These are phyloP conservation scores for Stylosanthes scabra DNA, from an alignment of 331 rosid genomes.

Conservation along the genomic window DNA sequence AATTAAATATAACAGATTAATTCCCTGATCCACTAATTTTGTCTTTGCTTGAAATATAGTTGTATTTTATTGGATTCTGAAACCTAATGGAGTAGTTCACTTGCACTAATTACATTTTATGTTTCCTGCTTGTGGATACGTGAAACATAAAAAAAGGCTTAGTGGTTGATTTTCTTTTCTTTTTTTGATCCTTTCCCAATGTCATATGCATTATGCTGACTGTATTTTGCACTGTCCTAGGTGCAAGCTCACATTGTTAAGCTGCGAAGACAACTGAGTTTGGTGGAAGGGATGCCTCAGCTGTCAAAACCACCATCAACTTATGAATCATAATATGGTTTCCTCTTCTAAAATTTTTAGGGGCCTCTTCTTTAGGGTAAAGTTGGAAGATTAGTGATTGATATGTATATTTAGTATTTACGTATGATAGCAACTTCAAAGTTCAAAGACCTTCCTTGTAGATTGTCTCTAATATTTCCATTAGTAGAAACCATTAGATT, in stretches of 20 bases:
- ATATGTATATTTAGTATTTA: constrained; percentile 37
- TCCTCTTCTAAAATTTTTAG: constrained; percentile 22
- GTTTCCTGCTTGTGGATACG: too few relatives aligned
- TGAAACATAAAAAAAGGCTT: not conserved
- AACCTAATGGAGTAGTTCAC: not conserved
- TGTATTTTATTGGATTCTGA: constrained; percentile 26
- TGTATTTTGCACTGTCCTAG: constrained; percentile 52
- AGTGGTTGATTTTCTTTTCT: not conserved
- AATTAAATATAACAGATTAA: not conserved
- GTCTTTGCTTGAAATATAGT: constrained; percentile 22
- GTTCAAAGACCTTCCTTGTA: constrained; percentile 35
- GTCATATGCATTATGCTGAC: constrained; percentile 40
- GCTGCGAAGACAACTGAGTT: constrained; percentile 80
- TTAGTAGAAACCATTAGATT: constrained; percentile 29
- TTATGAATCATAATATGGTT: constrained; percentile 63
- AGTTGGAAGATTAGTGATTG: constrained; percentile 35
- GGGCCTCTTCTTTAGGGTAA: constrained; percentile 22
- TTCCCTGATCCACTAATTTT: constrained; percentile 21
- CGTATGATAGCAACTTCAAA: constrained; percentile 21
- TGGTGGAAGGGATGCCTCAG: constrained; percentile 83
- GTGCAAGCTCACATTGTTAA: constrained; percentile 94
- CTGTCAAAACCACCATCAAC: constrained; percentile 73
- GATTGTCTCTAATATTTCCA: constrained; percentile 33
- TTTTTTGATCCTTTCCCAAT: constrained; percentile 20
- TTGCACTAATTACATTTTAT: too few relatives aligned